Conservation (phyloP, 139 green algal species). For the Coelastrella sp. region DNA sequence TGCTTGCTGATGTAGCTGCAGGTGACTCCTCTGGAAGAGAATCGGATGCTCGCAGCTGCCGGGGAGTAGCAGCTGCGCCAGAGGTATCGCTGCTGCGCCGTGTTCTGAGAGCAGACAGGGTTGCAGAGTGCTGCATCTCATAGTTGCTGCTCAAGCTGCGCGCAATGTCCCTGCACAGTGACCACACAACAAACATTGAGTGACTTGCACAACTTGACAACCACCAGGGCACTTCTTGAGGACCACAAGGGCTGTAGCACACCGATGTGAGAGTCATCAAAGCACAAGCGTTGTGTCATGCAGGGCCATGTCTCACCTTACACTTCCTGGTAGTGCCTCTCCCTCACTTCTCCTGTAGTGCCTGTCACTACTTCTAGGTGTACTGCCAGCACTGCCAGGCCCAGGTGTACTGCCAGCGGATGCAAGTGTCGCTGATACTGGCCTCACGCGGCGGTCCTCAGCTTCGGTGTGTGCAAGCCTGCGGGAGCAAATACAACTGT, state of each 20-base stretch:
- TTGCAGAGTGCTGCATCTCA: not conserved
- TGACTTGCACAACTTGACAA: not conserved
- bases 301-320: not conserved
- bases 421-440: not conserved
- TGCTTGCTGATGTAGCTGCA: not conserved
- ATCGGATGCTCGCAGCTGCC: not conserved
- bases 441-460: not conserved
- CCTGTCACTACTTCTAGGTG: not conserved
- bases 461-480: conserved; percentile 32
- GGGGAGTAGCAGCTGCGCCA: not conserved
- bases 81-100: conserved; percentile 24
- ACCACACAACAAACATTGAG: not conserved
- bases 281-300: not conserved
- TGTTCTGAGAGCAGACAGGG: not conserved
- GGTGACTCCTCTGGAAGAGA: not conserved
- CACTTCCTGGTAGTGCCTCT: conserved; percentile 28
- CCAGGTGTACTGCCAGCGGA: not conserved
- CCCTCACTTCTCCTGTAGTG: not conserved
- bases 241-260: no score
- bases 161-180: conserved; percentile 36
- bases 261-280: no score
- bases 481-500: not conserved
- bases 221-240: no score
- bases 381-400: conserved; percentile 31
- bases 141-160: conserved; percentile 23